Evolutionary conservation across 768 basidiomycete species (phyloP).

Genomic region (Xanthoconium stramineum): DNA sequence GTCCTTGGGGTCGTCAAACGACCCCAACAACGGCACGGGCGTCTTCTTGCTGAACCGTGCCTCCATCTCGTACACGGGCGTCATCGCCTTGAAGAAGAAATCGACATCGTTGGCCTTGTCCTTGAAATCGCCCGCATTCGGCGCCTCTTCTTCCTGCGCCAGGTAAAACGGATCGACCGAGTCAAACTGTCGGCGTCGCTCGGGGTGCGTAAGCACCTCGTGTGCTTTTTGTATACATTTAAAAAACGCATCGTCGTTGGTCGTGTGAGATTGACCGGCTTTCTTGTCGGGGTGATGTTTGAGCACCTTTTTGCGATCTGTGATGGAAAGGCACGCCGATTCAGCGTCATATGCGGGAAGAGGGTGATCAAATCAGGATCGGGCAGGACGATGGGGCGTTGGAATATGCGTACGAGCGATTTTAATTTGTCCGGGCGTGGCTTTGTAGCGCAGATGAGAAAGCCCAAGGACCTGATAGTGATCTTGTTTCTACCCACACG

Average conservation of each 20-base stretch:
- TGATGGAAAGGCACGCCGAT: not conserved
- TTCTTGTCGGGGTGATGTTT: conserved; percentile 99
- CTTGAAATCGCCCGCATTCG: conserved; percentile 61
- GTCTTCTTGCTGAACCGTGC: conserved; percentile 86
- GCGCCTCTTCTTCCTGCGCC: conserved; percentile 74
- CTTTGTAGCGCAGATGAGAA: conserved; percentile 82
- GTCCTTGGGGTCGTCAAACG: conserved; percentile 65
- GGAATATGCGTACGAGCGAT: conserved; percentile 78
- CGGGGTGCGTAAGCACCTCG: conserved; percentile 84
- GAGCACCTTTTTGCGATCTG: conserved; percentile 98
- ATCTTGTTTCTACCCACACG: conserved; percentile 79
- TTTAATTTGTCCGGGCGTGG: conserved; percentile 90
- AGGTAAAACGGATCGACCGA: conserved; percentile 83
- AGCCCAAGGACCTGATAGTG: conserved; percentile 97
- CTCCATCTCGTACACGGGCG: conserved; percentile 86
- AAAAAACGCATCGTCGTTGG: conserved; percentile 98
- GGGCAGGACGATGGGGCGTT: conserved; percentile 9
- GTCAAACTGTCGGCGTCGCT: conserved; percentile 93
- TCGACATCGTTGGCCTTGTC: conserved; percentile 45
- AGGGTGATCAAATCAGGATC: conserved; percentile 7
- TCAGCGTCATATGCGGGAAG: not conserved
- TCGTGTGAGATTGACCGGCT: conserved; percentile 67
- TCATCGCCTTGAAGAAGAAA: conserved; percentile 69
- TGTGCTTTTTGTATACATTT: conserved; percentile 99
- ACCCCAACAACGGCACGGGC: conserved; percentile 82